A percentile compares a stretch with the other conserved stretches of the same genome.
Conservation (phyloP, 2,329 filamentous ascomycete species). For the Diaporthe amygdali region DNA sequence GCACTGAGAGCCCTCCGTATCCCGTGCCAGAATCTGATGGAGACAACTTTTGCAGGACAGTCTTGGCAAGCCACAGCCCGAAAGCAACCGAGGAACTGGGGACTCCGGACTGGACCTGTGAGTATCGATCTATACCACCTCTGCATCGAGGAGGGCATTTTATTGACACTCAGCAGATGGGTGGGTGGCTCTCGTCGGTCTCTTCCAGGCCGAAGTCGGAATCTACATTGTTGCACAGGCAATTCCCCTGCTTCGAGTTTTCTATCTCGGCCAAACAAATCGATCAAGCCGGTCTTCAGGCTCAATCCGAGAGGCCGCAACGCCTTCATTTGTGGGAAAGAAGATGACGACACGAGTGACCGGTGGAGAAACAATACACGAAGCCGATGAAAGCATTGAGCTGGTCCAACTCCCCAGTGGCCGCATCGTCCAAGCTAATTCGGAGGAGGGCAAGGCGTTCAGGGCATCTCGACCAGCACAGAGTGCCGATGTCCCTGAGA, state of each 20-base stretch:
- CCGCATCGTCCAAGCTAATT: slow-evolving; percentile 15
- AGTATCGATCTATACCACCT: not conserved
- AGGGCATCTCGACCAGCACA: not conserved
- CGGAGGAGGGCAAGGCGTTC: slow-evolving; percentile 15
- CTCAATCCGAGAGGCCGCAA: not conserved
- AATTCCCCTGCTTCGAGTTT: slow-evolving; percentile 16
- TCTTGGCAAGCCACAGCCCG: not conserved
- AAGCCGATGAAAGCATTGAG: slow-evolving; percentile 2
- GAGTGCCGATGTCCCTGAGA: not conserved
- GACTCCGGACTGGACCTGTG: slow-evolving; percentile 20
- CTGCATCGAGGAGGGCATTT: not conserved
- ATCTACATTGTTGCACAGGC: slow-evolving; percentile 22
- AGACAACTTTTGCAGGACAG: not conserved
- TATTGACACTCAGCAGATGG: slow-evolving; percentile 1
- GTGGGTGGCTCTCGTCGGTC: not conserved
- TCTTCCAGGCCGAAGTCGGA: slow-evolving; percentile 19
- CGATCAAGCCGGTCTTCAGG: not conserved
- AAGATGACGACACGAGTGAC: not conserved
- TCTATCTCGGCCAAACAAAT: not conserved
- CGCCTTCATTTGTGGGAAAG: not conserved
- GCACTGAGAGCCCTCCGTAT: not conserved
- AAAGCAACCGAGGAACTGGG: slow-evolving; percentile 4
- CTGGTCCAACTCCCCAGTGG: slow-evolving; percentile 19
- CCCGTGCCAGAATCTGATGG: not conserved
- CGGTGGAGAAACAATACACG: not conserved